A percentile compares a stretch with the other conserved stretches of the same genome.
phyloP scores from a whole-genome alignment of 148 eudicot genomes.

The Rheum nobile region DNA sequence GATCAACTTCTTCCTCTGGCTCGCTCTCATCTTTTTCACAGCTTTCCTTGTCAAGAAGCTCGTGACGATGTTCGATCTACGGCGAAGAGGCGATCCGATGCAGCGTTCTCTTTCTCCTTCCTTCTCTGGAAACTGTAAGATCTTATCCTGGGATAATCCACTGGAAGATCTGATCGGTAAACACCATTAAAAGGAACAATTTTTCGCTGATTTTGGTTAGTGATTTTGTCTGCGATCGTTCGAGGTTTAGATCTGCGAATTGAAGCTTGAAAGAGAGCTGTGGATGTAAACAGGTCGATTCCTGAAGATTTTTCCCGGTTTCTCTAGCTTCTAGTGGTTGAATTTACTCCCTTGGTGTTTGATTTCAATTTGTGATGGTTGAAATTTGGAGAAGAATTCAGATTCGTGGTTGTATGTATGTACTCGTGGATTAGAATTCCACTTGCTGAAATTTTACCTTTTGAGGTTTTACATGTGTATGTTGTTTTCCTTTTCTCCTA shows the following conservation, averaged over 20 bases:
- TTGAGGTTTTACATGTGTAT: neutral
- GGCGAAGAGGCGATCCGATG: conserved; percentile 34
- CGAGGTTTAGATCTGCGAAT: neutral
- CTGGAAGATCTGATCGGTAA: conserved; percentile 28
- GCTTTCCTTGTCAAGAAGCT: conserved; percentile 23
- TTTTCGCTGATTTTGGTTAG: neutral
- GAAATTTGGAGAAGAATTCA: neutral
- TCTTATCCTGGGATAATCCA: conserved; percentile 17
- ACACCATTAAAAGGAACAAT: neutral
- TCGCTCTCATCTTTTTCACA: conserved; percentile 30
- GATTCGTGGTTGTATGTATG: neutral
- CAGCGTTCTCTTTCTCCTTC: conserved; percentile 47
- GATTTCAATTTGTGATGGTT: neutral
- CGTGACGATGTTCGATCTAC: conserved; percentile 19
- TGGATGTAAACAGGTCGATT: neutral
- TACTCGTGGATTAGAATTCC: neutral
- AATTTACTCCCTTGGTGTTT: neutral
- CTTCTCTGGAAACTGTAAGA: conserved; percentile 34
- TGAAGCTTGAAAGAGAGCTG: neutral
- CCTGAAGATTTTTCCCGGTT: neutral
- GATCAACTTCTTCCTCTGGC: conserved; percentile 43
- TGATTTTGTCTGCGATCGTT: neutral
- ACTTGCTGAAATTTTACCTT: neutral
- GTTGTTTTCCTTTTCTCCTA: neutral
- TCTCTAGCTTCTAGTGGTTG: neutral